Evolutionary conservation across 2,329 filamentous ascomycete genomes (phyloP).

Genomic region (Arthrocladium fulminans): DNA sequence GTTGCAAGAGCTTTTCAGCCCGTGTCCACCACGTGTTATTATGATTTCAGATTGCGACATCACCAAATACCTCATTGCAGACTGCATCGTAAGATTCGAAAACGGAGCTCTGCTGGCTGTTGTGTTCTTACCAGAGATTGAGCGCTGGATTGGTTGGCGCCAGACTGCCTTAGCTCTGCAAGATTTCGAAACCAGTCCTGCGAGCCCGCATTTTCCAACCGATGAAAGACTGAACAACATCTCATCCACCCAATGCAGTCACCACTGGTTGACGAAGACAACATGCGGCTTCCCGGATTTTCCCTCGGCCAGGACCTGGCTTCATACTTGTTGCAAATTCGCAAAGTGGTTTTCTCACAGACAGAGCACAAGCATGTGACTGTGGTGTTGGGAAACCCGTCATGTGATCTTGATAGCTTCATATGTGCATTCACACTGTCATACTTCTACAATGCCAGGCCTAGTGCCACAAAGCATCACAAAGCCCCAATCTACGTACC

Average conservation of each 20-base stretch:
- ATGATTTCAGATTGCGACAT: no score
- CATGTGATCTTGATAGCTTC: conserved; percentile 55
- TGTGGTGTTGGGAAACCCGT: conserved; percentile 37
- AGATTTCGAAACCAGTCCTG: background rate
- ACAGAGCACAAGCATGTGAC: conserved; percentile 20
- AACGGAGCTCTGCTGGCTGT: no score
- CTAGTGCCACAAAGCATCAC: conserved; percentile 2
- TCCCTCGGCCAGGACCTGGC: conserved; percentile 4
- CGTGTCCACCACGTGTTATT: no score
- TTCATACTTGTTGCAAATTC: conserved; percentile 2
- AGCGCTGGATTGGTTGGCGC: no score
- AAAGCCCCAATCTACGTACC: conserved; percentile 42
- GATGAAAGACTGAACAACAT: background rate
- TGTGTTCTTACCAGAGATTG: no score
- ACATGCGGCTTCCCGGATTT: conserved; percentile 8
- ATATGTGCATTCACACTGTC: conserved; percentile 53
- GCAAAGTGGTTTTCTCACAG: conserved; percentile 6
- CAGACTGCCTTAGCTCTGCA: no score
- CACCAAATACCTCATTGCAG: no score
- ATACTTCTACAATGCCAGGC: conserved; percentile 40
- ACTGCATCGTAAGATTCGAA: no score
- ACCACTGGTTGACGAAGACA: background rate
- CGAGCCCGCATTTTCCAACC: background rate
- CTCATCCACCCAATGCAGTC: conserved; percentile 3
- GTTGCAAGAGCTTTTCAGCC: no score